These are phyloP conservation scores for Puccinia sorghi DNA, from an alignment of 1,284 basidiomycete genomes.

Conservation along the genomic window DNA sequence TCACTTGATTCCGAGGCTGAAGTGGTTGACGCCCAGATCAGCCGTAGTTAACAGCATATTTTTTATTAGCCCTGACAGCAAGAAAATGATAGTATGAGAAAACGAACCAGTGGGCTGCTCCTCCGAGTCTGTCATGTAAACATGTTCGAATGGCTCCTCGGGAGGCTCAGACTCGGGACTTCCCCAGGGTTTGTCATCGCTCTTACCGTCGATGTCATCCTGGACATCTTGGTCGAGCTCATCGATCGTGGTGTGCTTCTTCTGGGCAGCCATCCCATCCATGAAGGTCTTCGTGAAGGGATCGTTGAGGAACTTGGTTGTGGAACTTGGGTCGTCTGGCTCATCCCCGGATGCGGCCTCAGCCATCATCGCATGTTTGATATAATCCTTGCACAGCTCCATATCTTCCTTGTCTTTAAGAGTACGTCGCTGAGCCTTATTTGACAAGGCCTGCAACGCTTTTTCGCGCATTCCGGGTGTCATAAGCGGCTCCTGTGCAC, in stretches of 20 bases:
- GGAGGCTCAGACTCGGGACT: not conserved
- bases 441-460: not conserved
- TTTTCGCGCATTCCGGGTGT: not conserved
- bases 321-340: not conserved
- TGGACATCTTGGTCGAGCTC: constrained; percentile 3
- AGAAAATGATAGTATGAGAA: not conserved
- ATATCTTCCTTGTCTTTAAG: constrained; percentile 19
- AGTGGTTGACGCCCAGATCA: not conserved
- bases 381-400: constrained; percentile 32
- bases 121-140: not conserved
- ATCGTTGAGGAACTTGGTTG: not conserved
- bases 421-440: constrained; percentile 3
- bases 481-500: not conserved
- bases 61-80: not conserved
- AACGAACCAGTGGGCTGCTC: not conserved
- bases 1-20: not conserved
- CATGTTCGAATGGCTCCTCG: not conserved
- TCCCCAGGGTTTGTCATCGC: not conserved
- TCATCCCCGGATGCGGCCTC: constrained; percentile 18
- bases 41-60: not conserved
- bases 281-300: constrained; percentile 13
- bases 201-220: constrained; percentile 1
- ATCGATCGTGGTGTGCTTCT: constrained; percentile 20
- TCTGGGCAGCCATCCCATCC: constrained; percentile 16
- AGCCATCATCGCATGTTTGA: constrained; percentile 18